Base-by-base conservation (phyloP, 2,329 filamentous ascomycete species). In the Aspergillus niger region DNA sequence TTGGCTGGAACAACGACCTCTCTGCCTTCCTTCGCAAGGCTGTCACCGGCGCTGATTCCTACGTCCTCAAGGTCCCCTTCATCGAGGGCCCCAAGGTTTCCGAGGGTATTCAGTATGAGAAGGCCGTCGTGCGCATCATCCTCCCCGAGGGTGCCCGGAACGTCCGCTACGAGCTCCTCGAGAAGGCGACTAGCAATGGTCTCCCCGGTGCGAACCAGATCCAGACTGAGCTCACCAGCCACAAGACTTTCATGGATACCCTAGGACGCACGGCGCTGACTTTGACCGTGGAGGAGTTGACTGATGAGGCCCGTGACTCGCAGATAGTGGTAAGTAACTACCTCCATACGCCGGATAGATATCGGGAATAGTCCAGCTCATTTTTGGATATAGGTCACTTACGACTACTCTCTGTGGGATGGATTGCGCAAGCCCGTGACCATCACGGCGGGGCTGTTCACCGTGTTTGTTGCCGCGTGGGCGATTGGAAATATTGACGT, bases 231-330 rank as follows among this genome's bases (percentile, higher is more conserved):
- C 79, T 82, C 20, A 85, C 84, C 65, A 78, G 89, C n/a, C 86
- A 95, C 79, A 89, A 88, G 77, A 97, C 93, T 0, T 99, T 92
- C 79, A 90, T 99, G 80, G 95, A 99, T 77, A 98, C 95, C 0
- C 71, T 94, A 32, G 95, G 95, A 63, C 91, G 95, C 65, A 96
- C 94, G 0, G 85, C 89, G 0, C 83, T 99, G 62, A 89, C 85
- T 54, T 83, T 99, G 70, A 90, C 89, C 63, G 91, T 92, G 7
- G 84, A 88, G 68, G 98, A 97, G 75, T 81, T 98, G 55, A 91
- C 96, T 1, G 95, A 99, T 69, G 95, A 98, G 67, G 86, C 93
- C 71, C 86, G 93, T 57, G 92, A 93, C 71, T 88, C 91, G 32
- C 88, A 95, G 65, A 77, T 98, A 22, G 81, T 97, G 68, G 90